Evolutionary conservation across 768 basidiomycete species (phyloP).

Genomic region (Coprinopsis sp.): DNA sequence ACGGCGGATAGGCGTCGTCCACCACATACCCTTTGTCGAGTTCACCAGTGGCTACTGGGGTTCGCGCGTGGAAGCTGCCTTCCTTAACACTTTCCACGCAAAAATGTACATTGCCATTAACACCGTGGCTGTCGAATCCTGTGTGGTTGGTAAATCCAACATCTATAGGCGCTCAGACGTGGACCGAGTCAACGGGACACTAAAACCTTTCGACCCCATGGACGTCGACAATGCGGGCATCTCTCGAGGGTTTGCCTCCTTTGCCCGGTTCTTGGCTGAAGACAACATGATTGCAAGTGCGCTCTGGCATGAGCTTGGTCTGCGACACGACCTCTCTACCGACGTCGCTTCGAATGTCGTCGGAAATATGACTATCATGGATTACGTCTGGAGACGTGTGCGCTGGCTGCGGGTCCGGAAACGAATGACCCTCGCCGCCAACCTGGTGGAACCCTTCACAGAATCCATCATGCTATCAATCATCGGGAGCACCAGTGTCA

Average conservation of each 20-base stretch:
- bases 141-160: constrained; percentile 96
- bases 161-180: constrained; percentile 88
- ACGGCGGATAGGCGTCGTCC: constrained; percentile 75
- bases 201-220: constrained; percentile 40
- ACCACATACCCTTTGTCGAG: constrained; percentile 91
- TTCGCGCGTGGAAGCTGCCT: constrained; percentile 85
- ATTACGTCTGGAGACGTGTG: constrained; percentile 85
- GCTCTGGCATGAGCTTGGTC: constrained; percentile 88
- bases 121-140: constrained; percentile 83
- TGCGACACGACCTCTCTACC: constrained; percentile 85
- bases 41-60: constrained; percentile 69
- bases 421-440: constrained; percentile 85
- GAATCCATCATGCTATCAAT: constrained; percentile 73
- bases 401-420: constrained; percentile 98
- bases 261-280: constrained; percentile 89
- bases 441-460: constrained; percentile 87
- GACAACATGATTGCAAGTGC: constrained; percentile 96
- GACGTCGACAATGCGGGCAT: constrained; percentile 17
- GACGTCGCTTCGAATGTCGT: constrained; percentile 89
- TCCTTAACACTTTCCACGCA: constrained; percentile 94
- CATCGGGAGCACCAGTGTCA: constrained; percentile 55
- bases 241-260: constrained; percentile 62
- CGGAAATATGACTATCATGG: constrained; percentile 79
- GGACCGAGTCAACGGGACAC: constrained; percentile 64
- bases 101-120: constrained; percentile 98